These are phyloP conservation scores for Pythium folliculosum DNA, from an alignment of 352 stramenopile genomes.

Conservation along the genomic window DNA sequence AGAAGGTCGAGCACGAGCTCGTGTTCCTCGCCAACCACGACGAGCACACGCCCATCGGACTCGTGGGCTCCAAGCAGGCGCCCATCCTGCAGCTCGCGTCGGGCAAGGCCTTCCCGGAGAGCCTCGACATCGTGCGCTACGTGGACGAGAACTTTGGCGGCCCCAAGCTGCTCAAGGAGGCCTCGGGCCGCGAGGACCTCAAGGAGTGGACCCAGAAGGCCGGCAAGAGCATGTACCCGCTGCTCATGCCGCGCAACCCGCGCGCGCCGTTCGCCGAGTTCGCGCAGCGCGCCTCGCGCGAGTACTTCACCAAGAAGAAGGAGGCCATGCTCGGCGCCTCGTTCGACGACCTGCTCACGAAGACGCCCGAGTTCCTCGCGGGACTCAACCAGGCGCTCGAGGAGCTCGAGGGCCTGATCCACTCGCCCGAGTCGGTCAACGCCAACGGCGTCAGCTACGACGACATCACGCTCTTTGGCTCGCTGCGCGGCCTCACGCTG, in stretches of 20 bases:
- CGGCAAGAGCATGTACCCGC: slow-evolving; percentile 33
- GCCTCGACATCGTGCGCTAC: slow-evolving; percentile 60
- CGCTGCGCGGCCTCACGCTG: slow-evolving; percentile 51
- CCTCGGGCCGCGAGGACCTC: slow-evolving; percentile 41
- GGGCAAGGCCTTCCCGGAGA: slow-evolving; percentile 52
- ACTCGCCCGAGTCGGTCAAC: slow-evolving; percentile 46
- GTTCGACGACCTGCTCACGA: slow-evolving; percentile 41
- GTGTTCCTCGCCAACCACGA: slow-evolving; percentile 56
- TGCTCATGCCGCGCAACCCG: slow-evolving; percentile 54
- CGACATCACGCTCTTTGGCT: slow-evolving; percentile 54
- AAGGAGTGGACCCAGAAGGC: slow-evolving; percentile 44
- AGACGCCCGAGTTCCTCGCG: slow-evolving; percentile 41
- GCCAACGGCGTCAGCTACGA: slow-evolving; percentile 48
- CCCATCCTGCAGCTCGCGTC: slow-evolving; percentile 49
- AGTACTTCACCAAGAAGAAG: slow-evolving; percentile 67
- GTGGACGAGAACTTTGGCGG: slow-evolving; percentile 51
- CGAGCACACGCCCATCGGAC: slow-evolving; percentile 46
- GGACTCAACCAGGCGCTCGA: slow-evolving; percentile 42
- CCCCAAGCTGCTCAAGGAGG: slow-evolving; percentile 33
- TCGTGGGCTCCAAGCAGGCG: slow-evolving; percentile 49
- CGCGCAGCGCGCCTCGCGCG: slow-evolving; percentile 41
- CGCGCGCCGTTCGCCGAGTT: slow-evolving; percentile 53
- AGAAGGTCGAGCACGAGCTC: slow-evolving; percentile 43
- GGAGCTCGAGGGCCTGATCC: slow-evolving; percentile 41
- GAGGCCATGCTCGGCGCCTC: slow-evolving; percentile 43